Evolutionary conservation across 495 filamentous ascomycete genomes (phyloP), one percentile per base, ranked within the genome.

Genomic region (Hyphodiscus hymeniophilus): DNA sequence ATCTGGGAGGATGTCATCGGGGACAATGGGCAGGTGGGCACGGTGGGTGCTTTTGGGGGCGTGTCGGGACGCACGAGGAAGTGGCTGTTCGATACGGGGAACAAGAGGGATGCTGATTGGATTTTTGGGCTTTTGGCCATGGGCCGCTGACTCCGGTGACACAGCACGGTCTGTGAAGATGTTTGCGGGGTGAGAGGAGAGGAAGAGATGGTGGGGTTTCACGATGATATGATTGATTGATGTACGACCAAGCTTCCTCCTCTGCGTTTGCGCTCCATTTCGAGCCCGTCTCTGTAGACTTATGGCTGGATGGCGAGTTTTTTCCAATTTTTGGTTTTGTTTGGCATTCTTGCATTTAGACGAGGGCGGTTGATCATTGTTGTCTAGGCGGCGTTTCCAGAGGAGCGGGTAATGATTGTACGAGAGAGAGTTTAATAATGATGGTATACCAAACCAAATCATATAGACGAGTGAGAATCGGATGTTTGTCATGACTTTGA

Each of bases 1-100:
- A 82, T 97, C 10, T 88, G 89, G 77, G 84, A 91, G 58, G 86
- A 92, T 59, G 72, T 81, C 33, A 71, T 80, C 18, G 85, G 84
- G 20, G 74, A 79, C 51, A 74, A 81, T 56, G 84, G 84, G 0
- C 72, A 76, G 48, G 69, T 82, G 15, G 87, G 86, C 10, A 67
- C 73, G 1, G 79, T 80, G 23, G 78, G 80, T 0, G 71, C 80
- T 42, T 72, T 74, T 31, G 92, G 92, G 3, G 85, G 84, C 20
- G 80, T 94, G 1, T 75, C 72, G 3, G 84, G 83, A 8, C 77
- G 74, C 50, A 83, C 80, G 28, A 80, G 72, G 42, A 82, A 89
- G 39, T 95, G 85, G 73, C 88, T 90, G 73, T 81, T 95, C 48
- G 87, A 52, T 35, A 52, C 42, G 1, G 26, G 20, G 11, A 18